Evolutionary conservation across 768 basidiomycete genomes (phyloP).

Genomic region (Trametes cingulata): DNA sequence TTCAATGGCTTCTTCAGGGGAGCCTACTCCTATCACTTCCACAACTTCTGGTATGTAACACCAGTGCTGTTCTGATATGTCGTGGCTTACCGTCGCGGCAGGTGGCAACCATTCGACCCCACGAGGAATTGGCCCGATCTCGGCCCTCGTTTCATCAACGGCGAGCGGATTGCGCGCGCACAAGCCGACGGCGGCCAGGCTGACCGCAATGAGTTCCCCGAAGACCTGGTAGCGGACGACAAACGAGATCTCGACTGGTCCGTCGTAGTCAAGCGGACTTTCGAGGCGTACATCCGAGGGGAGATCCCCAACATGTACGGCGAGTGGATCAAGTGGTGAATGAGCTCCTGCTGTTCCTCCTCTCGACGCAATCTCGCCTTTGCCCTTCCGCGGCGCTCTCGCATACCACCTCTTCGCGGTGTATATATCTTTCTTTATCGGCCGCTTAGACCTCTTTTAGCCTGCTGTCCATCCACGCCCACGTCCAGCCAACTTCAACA

Average conservation of each 20-base stretch:
- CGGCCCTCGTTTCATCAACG: constrained; percentile 72
- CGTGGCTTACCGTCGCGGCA: constrained; percentile 30
- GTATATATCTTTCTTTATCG: constrained; percentile 16
- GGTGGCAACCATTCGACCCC: constrained; percentile 97
- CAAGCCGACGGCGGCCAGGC: constrained; percentile 34
- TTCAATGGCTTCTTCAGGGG: constrained; percentile 97
- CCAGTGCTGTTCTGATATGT: background rate
- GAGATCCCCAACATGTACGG: constrained; percentile 97
- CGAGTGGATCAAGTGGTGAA: constrained; percentile 61
- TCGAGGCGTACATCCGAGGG: constrained; percentile 88
- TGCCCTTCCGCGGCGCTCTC: background rate
- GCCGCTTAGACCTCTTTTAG: constrained; percentile 3
- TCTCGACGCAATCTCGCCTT: background rate
- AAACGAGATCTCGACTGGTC: constrained; percentile 88
- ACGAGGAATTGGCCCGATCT: constrained; percentile 95
- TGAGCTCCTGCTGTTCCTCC: background rate
- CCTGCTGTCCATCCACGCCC: constrained; percentile 1
- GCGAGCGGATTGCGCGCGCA: constrained; percentile 68
- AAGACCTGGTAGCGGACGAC: constrained; percentile 57
- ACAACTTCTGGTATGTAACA: constrained; percentile 78
- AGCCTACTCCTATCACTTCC: constrained; percentile 95
- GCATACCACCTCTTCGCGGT: constrained; percentile 13
- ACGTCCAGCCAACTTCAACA: background rate
- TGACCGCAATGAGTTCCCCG: constrained; percentile 37
- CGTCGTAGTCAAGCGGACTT: constrained; percentile 92